Conservation (phyloP, 306 rosid genomes). For the Vachellia pachyceras region DNA sequence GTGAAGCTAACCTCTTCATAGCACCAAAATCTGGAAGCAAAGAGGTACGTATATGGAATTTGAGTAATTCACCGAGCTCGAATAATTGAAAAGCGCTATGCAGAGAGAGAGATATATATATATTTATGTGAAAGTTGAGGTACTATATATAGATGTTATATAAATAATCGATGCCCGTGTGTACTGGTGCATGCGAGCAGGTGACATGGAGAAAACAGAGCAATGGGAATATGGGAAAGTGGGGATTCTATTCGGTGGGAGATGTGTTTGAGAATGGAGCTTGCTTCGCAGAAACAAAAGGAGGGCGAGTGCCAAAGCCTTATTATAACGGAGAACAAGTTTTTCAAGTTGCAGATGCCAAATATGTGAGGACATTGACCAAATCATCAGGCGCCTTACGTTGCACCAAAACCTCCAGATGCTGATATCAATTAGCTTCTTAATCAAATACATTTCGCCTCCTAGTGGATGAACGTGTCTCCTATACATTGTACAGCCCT, state of each 20-base stretch:
- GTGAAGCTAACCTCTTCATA: slow-evolving; percentile 55
- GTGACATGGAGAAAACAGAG: slow-evolving; percentile 51
- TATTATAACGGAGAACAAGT: slow-evolving; percentile 29
- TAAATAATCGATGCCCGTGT: neutral
- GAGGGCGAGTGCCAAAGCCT: slow-evolving; percentile 33
- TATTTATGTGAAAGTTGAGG: neutral
- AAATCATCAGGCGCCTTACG: slow-evolving; percentile 34
- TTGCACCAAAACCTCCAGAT: slow-evolving; percentile 34
- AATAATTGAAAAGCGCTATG: neutral
- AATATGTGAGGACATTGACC: slow-evolving; percentile 40
- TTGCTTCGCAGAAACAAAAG: slow-evolving; percentile 18
- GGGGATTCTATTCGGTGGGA: slow-evolving; percentile 46
- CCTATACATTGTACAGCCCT: neutral
- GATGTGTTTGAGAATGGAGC: slow-evolving; percentile 59
- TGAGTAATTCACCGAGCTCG: neutral
- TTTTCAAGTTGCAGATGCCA: slow-evolving; percentile 41
- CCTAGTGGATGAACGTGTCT: neutral
- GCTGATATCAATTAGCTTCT: slow-evolving; percentile 30
- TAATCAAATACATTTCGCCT: neutral
- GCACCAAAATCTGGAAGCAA: slow-evolving; percentile 46
- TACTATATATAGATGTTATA: neutral
- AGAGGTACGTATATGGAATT: slow-evolving; percentile 35
- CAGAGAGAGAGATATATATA: no score
- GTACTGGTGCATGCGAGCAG: neutral
- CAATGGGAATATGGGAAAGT: slow-evolving; percentile 2